phyloP scores from a whole-genome alignment of 2,329 filamentous ascomycete genomes.

The Sclerotinia subarctica region DNA sequence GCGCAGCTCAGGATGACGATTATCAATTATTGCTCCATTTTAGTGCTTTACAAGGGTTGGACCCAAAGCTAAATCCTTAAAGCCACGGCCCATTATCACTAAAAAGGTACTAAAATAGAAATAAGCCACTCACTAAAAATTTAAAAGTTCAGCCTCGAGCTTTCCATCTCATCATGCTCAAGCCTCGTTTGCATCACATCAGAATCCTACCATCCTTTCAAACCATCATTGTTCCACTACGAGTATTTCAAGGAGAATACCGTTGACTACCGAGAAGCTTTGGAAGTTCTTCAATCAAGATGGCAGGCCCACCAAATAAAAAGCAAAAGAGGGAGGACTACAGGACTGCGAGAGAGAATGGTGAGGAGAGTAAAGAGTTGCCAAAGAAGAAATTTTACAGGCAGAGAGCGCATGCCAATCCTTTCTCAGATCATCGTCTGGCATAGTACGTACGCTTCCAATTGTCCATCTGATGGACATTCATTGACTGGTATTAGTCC shows the following conservation, averaged over 20 bases:
- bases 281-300: constrained; percentile 27
- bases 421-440: constrained; percentile 90
- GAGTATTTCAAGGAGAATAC: neutral
- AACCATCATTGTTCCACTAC: neutral
- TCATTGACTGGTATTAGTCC: constrained; percentile 55
- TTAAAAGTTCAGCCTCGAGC: constrained; percentile 23
- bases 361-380: constrained; percentile 47
- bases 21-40: neutral
- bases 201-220: constrained; percentile 2
- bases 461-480: constrained; percentile 13
- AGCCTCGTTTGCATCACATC: neutral
- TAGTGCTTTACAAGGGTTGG: neutral
- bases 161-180: constrained; percentile 16
- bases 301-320: constrained; percentile 52
- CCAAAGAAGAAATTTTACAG: constrained; percentile 96
- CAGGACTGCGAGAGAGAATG: constrained; percentile 52
- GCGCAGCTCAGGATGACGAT: constrained; percentile 5
- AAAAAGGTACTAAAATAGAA: neutral
- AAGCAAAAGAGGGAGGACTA: constrained; percentile 65
- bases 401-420: constrained; percentile 94
- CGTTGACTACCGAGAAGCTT: constrained; percentile 13
- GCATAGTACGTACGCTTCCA: constrained; percentile 64
- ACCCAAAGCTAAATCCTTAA: neutral
- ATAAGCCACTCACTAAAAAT: neutral
- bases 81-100: neutral